phyloP scores from a whole-genome alignment of 73 alveolate species.

The Paramecium octaurelia region DNA sequence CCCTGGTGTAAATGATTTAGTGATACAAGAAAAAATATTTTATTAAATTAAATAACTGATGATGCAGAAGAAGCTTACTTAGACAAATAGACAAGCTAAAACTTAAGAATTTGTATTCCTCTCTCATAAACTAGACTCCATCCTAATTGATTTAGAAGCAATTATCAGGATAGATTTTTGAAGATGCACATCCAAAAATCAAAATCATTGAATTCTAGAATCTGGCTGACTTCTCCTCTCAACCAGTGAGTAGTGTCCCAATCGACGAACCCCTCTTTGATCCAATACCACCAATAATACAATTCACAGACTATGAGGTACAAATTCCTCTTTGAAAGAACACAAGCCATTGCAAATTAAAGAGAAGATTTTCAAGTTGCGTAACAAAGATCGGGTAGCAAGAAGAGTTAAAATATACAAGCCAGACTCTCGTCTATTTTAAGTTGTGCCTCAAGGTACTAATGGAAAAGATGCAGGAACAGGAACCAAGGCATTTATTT shows the following conservation, averaged over 20 bases:
- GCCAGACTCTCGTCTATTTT: slow-evolving; percentile 98
- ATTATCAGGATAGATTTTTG: slow-evolving; percentile 83
- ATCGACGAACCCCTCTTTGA: slow-evolving; percentile 99
- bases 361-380: slow-evolving; percentile 60
- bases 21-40: not conserved
- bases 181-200: slow-evolving; percentile 86
- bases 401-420: slow-evolving; percentile 96
- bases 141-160: slow-evolving; percentile 79
- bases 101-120: not conserved
- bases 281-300: slow-evolving; percentile 97
- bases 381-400: slow-evolving; percentile 97
- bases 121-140: slow-evolving; percentile 55
- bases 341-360: slow-evolving; percentile 69
- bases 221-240: slow-evolving; percentile 91
- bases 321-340: slow-evolving; percentile 67
- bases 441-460: slow-evolving; percentile 89
- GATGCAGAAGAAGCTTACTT: slow-evolving; percentile 11
- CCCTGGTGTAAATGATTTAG: not conserved
- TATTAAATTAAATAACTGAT: slow-evolving; percentile 36
- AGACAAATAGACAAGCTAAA: not conserved
- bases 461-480: slow-evolving; percentile 65
- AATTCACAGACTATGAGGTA: slow-evolving; percentile 97
- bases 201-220: slow-evolving; percentile 94
- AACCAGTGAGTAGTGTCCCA: slow-evolving; percentile 96
- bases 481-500: slow-evolving; percentile 66